Evolutionary conservation across 441 rosid genomes (phyloP).

Genomic region (Breynia disticha): DNA sequence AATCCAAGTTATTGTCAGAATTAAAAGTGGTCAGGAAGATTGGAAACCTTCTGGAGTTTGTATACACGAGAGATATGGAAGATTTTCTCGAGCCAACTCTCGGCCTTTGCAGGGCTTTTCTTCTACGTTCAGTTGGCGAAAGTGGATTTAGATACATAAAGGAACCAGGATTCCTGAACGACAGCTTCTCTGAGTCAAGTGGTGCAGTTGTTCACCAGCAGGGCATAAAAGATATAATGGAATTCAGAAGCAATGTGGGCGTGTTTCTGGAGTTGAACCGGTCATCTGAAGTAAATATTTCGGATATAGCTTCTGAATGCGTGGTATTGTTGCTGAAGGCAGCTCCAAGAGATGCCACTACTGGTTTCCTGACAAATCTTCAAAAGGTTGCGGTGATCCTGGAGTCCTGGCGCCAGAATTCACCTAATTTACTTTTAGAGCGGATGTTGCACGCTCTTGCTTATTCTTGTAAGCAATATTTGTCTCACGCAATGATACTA

Average conservation of each 20-base stretch:
- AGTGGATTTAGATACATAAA: constrained; percentile 38
- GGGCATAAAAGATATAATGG: constrained; percentile 59
- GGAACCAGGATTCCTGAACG: constrained; percentile 54
- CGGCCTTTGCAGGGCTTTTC: constrained; percentile 71
- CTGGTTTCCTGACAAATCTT: constrained; percentile 76
- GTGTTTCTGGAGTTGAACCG: constrained; percentile 54
- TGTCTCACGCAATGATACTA: constrained; percentile 74
- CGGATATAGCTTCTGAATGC: constrained; percentile 79
- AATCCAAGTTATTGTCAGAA: constrained; percentile 72
- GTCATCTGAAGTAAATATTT: constrained; percentile 33
- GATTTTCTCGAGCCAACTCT: constrained; percentile 90
- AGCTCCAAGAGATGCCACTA: constrained; percentile 90
- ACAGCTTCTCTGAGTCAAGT: constrained; percentile 32
- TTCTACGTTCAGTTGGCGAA: constrained; percentile 51
- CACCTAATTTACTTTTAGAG: constrained; percentile 38
- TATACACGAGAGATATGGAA: constrained; percentile 79
- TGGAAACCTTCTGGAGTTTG: constrained; percentile 83
- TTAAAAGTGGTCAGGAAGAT: constrained; percentile 71
- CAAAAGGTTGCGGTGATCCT: constrained; percentile 55
- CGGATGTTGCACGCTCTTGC: constrained; percentile 72
- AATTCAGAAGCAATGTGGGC: constrained; percentile 63
- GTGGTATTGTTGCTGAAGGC: constrained; percentile 61
- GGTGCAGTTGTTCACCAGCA: constrained; percentile 42
- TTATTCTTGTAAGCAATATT: constrained; percentile 71
- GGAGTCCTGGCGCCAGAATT: constrained; percentile 44